A percentile compares a stretch with the other conserved stretches of the same genome.
Evolutionary conservation across 2,329 filamentous ascomycete genomes (phyloP).

Genomic region (Colletotrichum sp.): DNA sequence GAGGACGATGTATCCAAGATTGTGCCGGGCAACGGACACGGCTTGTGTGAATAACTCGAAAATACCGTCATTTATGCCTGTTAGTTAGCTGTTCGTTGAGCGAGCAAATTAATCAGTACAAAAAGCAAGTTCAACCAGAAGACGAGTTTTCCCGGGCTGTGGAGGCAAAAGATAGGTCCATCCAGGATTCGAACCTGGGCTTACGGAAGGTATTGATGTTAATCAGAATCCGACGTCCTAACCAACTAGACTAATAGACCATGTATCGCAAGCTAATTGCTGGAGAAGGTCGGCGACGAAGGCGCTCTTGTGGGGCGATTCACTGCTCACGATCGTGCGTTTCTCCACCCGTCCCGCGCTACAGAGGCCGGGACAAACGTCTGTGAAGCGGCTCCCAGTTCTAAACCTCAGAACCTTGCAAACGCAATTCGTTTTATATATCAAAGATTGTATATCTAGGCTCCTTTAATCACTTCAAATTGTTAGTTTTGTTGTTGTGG

Average conservation of each 20-base stretch:
- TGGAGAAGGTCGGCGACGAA: neutral
- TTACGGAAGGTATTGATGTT: constrained; percentile 7
- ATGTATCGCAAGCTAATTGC: neutral
- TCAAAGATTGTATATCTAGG: no score
- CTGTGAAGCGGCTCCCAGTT: neutral
- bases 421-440: no score
- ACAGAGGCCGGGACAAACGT: neutral
- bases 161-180: constrained; percentile 1
- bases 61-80: neutral
- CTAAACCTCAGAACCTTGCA: no score
- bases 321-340: neutral
- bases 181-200: constrained; percentile 23
- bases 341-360: neutral
- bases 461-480: no score
- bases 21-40: neutral
- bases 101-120: neutral
- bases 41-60: neutral
- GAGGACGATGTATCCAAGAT: neutral
- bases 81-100: neutral
- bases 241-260: constrained; percentile 24
- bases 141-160: neutral
- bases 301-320: neutral
- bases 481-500: no score
- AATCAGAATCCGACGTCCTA: constrained; percentile 22
- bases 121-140: neutral